Base-by-base conservation (phyloP, 2,329 filamentous ascomycete species). In the Plectosphaerella sp. region DNA sequence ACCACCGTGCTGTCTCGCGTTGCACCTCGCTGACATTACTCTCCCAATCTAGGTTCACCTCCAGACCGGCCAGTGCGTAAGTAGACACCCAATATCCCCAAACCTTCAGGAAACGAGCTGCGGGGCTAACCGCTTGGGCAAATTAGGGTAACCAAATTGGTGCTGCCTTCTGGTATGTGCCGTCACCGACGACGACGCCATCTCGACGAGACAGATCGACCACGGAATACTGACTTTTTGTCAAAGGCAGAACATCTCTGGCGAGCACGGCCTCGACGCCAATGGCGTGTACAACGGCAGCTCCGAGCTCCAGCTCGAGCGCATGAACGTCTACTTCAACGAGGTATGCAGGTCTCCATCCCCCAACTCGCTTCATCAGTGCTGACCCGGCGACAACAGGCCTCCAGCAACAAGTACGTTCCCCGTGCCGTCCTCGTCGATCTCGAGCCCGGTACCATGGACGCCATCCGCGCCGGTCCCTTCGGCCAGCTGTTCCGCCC, bases 291-390 rank as follows among this genome's bases (percentile, higher is more conserved):
- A 97, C 87, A 95, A 95, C 76, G 94, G 94, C 72, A 92, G 90
- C 65, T 97, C 93, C 45, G 94, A 97, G 77, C 91, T 97, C 73
- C 94, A 99, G 84, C 87, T 97, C 65, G 94, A 99, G 89, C 92
- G 94, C 70, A 96, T 99, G 92, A 99, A 92, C 76, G 93, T 97
- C 75, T 97, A 97, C 86, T 97, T 97, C 88, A 92, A 96, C 69
- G 78, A 82, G 76, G 78, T 80, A 69, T 54, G 72, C 64, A 41
- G 33, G 24, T 15, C 43, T 51, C 10, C 22, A 35, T 25, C 20
- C 25, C n/a, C 24, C n/a, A 6, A 35, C 9, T 18, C 37, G 37
- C 16, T 18, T 18, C 16, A 14, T 25, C 15, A 18, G 7, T n/a
- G 24, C 18, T 49, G 16, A 49, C 11, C 11, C n/a, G 10, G 25